Conservation (phyloP, 2,329 filamentous ascomycete species). For the Coniochaeta sp. region DNA sequence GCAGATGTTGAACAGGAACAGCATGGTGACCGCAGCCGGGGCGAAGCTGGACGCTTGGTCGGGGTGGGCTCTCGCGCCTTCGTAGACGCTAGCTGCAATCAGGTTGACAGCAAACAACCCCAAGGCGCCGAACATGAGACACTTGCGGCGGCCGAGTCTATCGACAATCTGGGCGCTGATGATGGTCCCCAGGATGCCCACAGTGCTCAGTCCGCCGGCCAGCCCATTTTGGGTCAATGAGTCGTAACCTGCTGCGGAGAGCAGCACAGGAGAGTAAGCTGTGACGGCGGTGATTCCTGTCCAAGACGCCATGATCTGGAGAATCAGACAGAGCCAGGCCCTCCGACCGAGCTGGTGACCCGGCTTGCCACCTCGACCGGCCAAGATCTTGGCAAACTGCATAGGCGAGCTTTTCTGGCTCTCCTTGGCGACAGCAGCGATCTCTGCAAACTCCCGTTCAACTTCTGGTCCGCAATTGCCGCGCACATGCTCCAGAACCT, state of each 20-base stretch:
- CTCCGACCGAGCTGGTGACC: slow-evolving; percentile 30
- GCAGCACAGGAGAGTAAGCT: slow-evolving; percentile 26
- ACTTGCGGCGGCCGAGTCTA: slow-evolving; percentile 33
- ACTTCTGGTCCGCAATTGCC: slow-evolving; percentile 25
- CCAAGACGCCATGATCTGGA: slow-evolving; percentile 36
- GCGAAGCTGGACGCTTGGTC: slow-evolving; percentile 28
- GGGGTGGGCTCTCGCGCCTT: slow-evolving; percentile 27
- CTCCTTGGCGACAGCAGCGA: slow-evolving; percentile 30
- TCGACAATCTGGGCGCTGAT: slow-evolving; percentile 44
- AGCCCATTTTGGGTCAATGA: slow-evolving; percentile 36
- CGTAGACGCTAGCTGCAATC: slow-evolving; percentile 33
- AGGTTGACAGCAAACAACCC: slow-evolving; percentile 32
- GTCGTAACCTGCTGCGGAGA: slow-evolving; percentile 24
- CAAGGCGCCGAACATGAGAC: slow-evolving; percentile 30
- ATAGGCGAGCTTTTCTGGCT: slow-evolving; percentile 28
- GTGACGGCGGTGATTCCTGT: slow-evolving; percentile 34
- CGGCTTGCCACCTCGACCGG: slow-evolving; percentile 25
- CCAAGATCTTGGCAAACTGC: slow-evolving; percentile 29
- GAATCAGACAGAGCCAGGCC: slow-evolving; percentile 29
- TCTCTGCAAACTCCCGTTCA: slow-evolving; percentile 30
- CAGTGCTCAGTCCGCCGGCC: slow-evolving; percentile 41
- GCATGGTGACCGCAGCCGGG: slow-evolving; percentile 37
- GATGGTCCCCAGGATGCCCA: slow-evolving; percentile 43
- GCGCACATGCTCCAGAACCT: slow-evolving; percentile 23
- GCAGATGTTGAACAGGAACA: slow-evolving; percentile 42